Base-by-base conservation (phyloP, 805 yeast species). In the Candida silvicultrix region DNA sequence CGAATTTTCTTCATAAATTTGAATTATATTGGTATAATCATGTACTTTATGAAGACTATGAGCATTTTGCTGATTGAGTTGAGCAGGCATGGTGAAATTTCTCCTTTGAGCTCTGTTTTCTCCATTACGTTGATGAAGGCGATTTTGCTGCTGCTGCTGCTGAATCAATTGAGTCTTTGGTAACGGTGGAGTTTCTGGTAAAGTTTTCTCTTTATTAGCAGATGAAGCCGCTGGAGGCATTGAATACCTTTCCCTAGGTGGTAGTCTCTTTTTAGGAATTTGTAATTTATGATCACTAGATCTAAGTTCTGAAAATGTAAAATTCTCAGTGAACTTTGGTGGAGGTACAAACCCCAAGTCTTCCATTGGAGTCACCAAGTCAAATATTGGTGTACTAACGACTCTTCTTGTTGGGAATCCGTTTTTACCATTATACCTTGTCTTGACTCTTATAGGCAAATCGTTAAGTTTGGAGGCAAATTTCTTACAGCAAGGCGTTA, bases 381-480 rank as follows among this genome's bases (percentile, higher is more conserved):
- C 54, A 34, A 55, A 54, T 10, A 47, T 49, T 14, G 58, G 51
- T 1, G 57, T 49, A 40, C 58, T 54, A 19, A 55, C 51, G 21
- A 55, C 56, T 43, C 59, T 42, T 29, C 53, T 49, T 5, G 35
- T n/a, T 5, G 22, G 9, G 8, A 22, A 15, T 12, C 28, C 31
- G 15, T 40, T 43, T 7, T 48, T 49, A 22, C 55, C 53, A 22
- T 48, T 43, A 41, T 36, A 46, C 3, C 52, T 38, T 11, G 59
- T 52, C 43, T 50, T 48, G n/a, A 52, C 58, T 37, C 58, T 45
- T 4, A 55, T 54, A 6, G 59, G 59, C 1, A 55, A 31, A n/a
- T 50, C 47, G 1, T 40, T 47, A 22, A 49, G 37, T 12, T 20
- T 39, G 11, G 36, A 25, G n/a, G 37, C 16, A 31, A 31, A 32